phyloP scores from a whole-genome alignment of 768 basidiomycete genomes.

The Royoungia palumana region DNA sequence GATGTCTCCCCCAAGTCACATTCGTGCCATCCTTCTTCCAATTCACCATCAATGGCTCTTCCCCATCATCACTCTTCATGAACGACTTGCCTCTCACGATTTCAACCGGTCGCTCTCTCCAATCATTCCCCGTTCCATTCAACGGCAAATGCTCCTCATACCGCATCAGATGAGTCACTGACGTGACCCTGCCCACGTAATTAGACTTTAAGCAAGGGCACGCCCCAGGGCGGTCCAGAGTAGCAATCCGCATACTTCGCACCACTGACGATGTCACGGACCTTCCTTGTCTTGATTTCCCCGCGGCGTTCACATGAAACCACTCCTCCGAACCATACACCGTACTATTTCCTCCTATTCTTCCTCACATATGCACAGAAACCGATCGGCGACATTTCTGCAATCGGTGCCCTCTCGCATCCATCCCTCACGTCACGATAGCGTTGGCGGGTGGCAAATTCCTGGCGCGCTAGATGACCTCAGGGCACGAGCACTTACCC shows the following conservation, averaged over 20 bases:
- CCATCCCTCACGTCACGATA: slow-evolving; percentile 15
- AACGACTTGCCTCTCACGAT: slow-evolving; percentile 1
- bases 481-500: background rate
- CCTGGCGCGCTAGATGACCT: slow-evolving; percentile 15
- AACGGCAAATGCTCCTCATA: slow-evolving; percentile 12
- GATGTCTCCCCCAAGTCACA: slow-evolving; percentile 6
- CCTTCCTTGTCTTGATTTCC: slow-evolving; percentile 23
- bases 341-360: slow-evolving; percentile 4
- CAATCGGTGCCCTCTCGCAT: slow-evolving; percentile 3
- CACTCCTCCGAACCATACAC: slow-evolving; percentile 4
- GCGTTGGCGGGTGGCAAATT: slow-evolving; percentile 9
- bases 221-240: slow-evolving; percentile 21
- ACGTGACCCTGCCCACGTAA: slow-evolving; percentile 34
- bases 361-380: slow-evolving; percentile 8
- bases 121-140: background rate
- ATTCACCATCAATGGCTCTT: slow-evolving; percentile 25
- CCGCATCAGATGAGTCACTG: slow-evolving; percentile 27
- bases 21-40: slow-evolving; percentile 8
- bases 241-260: slow-evolving; percentile 17
- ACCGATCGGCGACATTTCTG: slow-evolving; percentile 19
- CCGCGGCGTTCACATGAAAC: slow-evolving; percentile 31
- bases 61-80: slow-evolving; percentile 10
- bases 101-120: slow-evolving; percentile 5
- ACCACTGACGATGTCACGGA: slow-evolving; percentile 20
- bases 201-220: slow-evolving; percentile 38